Conservation (phyloP, 768 basidiomycete species). For the Postia placenta region DNA sequence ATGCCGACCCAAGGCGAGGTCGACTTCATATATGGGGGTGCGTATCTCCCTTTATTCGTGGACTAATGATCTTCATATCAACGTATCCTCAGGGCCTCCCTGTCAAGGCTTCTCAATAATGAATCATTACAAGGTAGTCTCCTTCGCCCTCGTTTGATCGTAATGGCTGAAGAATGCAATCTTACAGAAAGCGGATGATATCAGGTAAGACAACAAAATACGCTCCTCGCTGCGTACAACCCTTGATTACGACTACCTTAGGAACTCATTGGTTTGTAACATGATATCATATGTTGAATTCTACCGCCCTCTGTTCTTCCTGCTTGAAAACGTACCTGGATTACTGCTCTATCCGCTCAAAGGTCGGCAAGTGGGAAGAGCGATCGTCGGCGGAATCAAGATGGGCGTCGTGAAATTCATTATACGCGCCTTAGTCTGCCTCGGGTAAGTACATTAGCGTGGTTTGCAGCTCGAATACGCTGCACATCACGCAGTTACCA, state of each 20-base stretch:
- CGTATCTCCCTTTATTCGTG: slow-evolving; percentile 13
- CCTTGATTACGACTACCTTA: no score
- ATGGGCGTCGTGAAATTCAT: slow-evolving; percentile 66
- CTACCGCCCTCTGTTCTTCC: slow-evolving; percentile 55
- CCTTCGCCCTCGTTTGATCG: background rate
- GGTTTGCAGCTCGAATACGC: slow-evolving; percentile 2
- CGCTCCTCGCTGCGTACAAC: no score
- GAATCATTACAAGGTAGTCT: slow-evolving; percentile 53
- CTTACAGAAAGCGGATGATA: slow-evolving; percentile 49
- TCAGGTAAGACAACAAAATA: slow-evolving; percentile 34
- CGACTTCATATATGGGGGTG: slow-evolving; percentile 73
- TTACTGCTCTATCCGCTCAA: slow-evolving; percentile 46
- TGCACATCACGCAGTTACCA: slow-evolving; percentile 46
- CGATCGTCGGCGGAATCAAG: slow-evolving; percentile 33
- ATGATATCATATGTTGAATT: slow-evolving; percentile 68
- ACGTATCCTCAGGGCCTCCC: slow-evolving; percentile 49
- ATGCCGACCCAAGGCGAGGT: slow-evolving; percentile 58
- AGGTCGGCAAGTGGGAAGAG: slow-evolving; percentile 26
- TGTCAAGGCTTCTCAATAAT: slow-evolving; percentile 68
- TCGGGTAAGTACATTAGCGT: slow-evolving; percentile 45
- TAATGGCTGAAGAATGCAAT: background rate
- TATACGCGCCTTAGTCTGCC: slow-evolving; percentile 46
- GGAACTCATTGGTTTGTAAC: slow-evolving; percentile 59
- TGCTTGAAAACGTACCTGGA: slow-evolving; percentile 71
- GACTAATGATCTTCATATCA: background rate